Base-by-base conservation (phyloP, 1,284 basidiomycete genomes). In the Puccinia sorghi region DNA sequence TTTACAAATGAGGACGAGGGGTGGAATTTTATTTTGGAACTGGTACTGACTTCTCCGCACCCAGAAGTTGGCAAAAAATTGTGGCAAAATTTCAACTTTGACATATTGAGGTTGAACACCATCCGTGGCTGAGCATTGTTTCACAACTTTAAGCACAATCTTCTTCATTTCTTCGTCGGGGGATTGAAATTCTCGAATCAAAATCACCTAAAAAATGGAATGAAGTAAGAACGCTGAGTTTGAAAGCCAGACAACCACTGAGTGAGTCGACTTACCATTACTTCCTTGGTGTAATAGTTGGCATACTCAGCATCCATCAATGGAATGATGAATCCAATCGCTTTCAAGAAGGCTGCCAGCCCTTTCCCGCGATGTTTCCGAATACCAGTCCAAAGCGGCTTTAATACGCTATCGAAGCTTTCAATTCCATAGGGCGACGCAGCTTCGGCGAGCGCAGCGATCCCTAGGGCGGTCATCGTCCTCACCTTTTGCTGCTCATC, bases 111-210 rank as follows among this genome's bases (percentile, higher is more conserved):
- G 90, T 0, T 93, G 93, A 54, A 97, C 95, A 86, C 94, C 95
- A 83, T 99, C 97, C 0, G 97, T 99, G 8, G 93, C 93, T 52
- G 97, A 93, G 84, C 97, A 99, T 85, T 99, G 96, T 86, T 98
- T 97, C 83, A 99, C 95, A 75, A 99, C 97, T 85, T 99, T 98
- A 72, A 99, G 87, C 3, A 99, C 96, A 82, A 99, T 99, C 88
- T 98, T 97, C 88, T 98, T 97, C 97, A 99, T 99, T 87, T 99
- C 97, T 86, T 99, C 97, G 85, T 99, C 97, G 11, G 96, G 97
- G 7, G 94, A 97, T 85, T 97, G 95, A 87, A 99, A 99, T 86
- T 99, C 97, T 84, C 97, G 93, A 81, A 99, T 99, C 80, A 99
- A 90, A 84, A 97, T 97, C 80, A 97, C 93, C 73, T 94, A 96